Conservation (phyloP, 495 filamentous ascomycete genomes). For the Tuber brumale region DNA sequence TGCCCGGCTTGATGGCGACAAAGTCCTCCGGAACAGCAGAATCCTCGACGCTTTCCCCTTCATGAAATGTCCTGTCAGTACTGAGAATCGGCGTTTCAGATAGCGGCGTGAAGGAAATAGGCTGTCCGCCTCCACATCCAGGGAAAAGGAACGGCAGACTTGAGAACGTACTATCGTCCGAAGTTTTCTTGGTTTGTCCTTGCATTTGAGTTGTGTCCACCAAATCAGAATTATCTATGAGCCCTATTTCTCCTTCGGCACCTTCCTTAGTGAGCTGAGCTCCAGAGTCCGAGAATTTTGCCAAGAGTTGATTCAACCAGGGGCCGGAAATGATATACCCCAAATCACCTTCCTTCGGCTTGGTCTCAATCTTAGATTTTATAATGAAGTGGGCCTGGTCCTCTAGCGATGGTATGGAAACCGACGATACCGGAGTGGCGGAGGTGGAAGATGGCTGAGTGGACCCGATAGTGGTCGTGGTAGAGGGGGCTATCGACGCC, state of each 20-base stretch:
- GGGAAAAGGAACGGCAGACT: conserved; percentile 25
- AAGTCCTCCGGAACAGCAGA: conserved; percentile 50
- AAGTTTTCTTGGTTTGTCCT: conserved; percentile 16
- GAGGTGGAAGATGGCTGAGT: conserved; percentile 25
- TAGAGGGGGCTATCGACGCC: conserved; percentile 23
- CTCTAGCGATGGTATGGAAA: conserved; percentile 55
- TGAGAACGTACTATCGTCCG: conserved; percentile 33
- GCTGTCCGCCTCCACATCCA: conserved; percentile 25
- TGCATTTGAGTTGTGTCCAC: conserved; percentile 39
- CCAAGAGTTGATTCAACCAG: conserved; percentile 72
- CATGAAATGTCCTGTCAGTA: conserved; percentile 46
- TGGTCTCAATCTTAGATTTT: conserved; percentile 48
- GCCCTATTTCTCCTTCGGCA: conserved; percentile 63
- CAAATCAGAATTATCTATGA: conserved; percentile 79
- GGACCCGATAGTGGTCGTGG: conserved; percentile 15
- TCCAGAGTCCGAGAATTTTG: conserved; percentile 48
- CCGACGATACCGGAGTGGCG: conserved; percentile 30
- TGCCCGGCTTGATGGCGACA: conserved; percentile 68
- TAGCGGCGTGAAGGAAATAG: conserved; percentile 43
- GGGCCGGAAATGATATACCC: conserved; percentile 69
- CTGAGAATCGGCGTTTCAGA: conserved; percentile 44
- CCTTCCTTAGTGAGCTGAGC: conserved; percentile 56
- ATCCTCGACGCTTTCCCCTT: conserved; percentile 44
- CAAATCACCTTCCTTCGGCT: conserved; percentile 60
- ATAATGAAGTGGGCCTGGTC: conserved; percentile 70